Evolutionary conservation across 176 grass and related monocot species (phyloP), one percentile per base, ranked within the genome.

Genomic region (Phoenix roebelenii): DNA sequence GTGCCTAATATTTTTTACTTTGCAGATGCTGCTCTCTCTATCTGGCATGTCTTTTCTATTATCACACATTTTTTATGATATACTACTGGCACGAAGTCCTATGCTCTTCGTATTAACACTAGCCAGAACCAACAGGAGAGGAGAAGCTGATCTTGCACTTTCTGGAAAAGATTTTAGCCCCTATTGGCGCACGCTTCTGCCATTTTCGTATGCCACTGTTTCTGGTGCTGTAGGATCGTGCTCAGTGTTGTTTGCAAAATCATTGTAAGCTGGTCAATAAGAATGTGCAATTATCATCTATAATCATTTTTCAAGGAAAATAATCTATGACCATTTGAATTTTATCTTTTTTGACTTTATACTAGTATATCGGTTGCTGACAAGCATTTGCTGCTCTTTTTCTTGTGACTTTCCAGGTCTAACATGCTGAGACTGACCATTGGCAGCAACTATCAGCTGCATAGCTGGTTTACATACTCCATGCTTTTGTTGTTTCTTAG

Each of bases 241-340:
- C 73, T 97, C 87, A 6, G 93, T 97, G 59, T 80, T 97, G 70
- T 97, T 97, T 85, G 93, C 87, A 49, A 97, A 97, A 74, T 97
- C 84, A 67, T 66, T 97, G 93, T 97, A 92, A 73, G 93, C 77
- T 67, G 44, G 29, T 76, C 5, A 10, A 6, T 39, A 15, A 22
- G 63, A 7, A 2, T 61, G 65, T 54, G 65, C 58, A 74, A 22
- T 52, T 63, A 44, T 44, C 35, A 12, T 44, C 1, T 44, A 44
- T 44, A 44, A 44, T 12, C 35, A 44, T 12, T 44, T 44, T 44
- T 14, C 12, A 12, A 44, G 35, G 9, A 44, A 35, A 44, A 1
- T 44, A 9, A 39, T 10, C 32, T 39, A 12, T 39, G 32, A 12
- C 35, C 35, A 44, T 44, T 44, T 12, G 10, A 44, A 44, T 44